Conservation (phyloP, 306 rosid genomes). For the Lupinus albus region DNA sequence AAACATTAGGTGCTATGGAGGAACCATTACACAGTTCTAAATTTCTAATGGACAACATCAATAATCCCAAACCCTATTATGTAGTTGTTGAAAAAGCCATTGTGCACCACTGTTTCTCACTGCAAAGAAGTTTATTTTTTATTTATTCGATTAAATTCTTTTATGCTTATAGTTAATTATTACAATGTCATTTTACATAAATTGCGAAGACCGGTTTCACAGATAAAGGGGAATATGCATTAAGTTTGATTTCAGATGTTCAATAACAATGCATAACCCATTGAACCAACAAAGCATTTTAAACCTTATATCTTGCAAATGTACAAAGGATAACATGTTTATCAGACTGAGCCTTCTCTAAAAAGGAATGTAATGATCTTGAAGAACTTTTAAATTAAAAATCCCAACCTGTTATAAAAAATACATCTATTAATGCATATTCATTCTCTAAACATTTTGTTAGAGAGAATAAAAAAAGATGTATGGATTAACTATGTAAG, state of each 20-base stretch:
- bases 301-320: constrained; percentile 4
- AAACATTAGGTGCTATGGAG: too few species aligned
- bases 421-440: background rate
- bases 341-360: constrained; percentile 2
- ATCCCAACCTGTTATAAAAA: background rate
- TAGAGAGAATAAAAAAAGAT: constrained; percentile 19
- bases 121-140: too few species aligned
- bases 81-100: too few species aligned
- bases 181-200: too few species aligned
- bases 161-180: too few species aligned
- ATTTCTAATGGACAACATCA: too few species aligned
- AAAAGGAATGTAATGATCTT: constrained; percentile 15
- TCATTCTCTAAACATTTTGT: background rate
- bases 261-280: background rate
- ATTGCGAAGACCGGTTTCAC: too few species aligned
- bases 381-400: constrained; percentile 11
- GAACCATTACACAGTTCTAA: too few species aligned
- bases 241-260: background rate
- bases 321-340: constrained; percentile 14
- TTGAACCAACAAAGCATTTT: constrained; percentile 27
- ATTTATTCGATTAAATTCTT: too few species aligned
- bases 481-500: constrained; percentile 88
- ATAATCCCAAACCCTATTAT: too few species aligned
- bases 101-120: too few species aligned
- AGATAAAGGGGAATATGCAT: background rate